Conservation (phyloP, 2,329 filamentous ascomycete species). For the Aspergillus persii region DNA sequence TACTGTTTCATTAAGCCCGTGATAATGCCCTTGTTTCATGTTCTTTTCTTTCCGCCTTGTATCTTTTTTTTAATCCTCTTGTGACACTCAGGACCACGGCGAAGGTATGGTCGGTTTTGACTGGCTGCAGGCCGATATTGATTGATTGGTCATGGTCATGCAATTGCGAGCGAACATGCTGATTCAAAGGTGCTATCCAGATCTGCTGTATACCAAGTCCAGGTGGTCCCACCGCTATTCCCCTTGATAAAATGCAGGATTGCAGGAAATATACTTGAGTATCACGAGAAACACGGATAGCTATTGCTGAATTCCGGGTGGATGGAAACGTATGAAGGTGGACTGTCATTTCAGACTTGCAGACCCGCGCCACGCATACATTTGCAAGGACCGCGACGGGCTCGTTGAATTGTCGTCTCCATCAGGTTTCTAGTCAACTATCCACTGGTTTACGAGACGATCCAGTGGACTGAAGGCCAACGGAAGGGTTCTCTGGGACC, state of each 20-base stretch:
- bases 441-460: conserved; percentile 29
- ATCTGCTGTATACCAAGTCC: background rate
- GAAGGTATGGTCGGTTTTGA: background rate
- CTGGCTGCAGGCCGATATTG: background rate
- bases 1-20: conserved; percentile 6
- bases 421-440: conserved; percentile 19
- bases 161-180: background rate
- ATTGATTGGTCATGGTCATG: background rate
- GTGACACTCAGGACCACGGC: background rate
- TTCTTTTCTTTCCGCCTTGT: background rate
- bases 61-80: background rate
- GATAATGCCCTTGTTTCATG: background rate
- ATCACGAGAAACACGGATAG: background rate
- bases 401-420: conserved; percentile 5
- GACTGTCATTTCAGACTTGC: background rate
- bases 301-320: background rate
- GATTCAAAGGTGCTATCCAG: background rate
- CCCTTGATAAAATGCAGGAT: background rate
- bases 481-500: conserved; percentile 14
- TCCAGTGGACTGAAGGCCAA: conserved; percentile 22
- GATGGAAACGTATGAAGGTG: background rate
- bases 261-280: background rate
- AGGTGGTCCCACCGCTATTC: background rate
- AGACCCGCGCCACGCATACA: conserved; percentile 15
- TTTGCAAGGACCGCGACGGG: conserved; percentile 6